phyloP scores from a whole-genome alignment of 1,284 basidiomycete species.

The Moesziomyces parantarcticus region DNA sequence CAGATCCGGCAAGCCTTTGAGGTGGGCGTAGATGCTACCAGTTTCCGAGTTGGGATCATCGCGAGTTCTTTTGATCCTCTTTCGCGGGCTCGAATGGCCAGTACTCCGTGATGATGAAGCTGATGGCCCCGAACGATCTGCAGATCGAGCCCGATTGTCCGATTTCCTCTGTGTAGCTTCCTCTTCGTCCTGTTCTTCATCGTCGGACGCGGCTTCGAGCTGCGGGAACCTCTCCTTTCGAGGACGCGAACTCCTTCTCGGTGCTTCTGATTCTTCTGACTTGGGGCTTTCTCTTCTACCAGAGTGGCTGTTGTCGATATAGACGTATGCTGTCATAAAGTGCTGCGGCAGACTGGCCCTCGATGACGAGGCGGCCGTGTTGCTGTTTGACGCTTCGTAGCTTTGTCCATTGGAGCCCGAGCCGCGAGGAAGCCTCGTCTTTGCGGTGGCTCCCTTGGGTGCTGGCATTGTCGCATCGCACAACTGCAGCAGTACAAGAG shows the following conservation, averaged over 20 bases:
- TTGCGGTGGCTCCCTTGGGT: not conserved
- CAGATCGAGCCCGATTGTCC: not conserved
- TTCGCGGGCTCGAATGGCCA: conserved; percentile 14
- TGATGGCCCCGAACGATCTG: not conserved
- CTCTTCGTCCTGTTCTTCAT: conserved; percentile 4
- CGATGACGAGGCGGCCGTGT: not conserved
- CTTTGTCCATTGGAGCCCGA: too few species aligned
- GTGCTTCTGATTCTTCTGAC: not conserved
- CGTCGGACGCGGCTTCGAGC: not conserved
- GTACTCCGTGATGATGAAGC: not conserved
- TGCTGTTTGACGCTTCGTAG: not conserved
- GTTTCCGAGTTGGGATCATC: conserved; percentile 45
- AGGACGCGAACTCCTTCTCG: not conserved
- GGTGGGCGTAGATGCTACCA: conserved; percentile 39
- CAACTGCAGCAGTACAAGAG: not conserved
- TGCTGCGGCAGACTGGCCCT: not conserved
- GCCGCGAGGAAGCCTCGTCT: not conserved
- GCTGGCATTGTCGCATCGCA: not conserved
- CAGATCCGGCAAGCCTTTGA: conserved; percentile 34
- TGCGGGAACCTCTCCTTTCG: not conserved
- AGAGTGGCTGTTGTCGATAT: not conserved
- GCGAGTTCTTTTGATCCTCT: conserved; percentile 29
- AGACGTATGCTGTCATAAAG: not conserved
- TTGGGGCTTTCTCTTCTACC: not conserved
- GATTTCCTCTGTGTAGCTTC: conserved; percentile 5